These are phyloP conservation scores for Sugiyamaella neomexicana DNA, from an alignment of 1,139 yeast species.

Conservation along the genomic window DNA sequence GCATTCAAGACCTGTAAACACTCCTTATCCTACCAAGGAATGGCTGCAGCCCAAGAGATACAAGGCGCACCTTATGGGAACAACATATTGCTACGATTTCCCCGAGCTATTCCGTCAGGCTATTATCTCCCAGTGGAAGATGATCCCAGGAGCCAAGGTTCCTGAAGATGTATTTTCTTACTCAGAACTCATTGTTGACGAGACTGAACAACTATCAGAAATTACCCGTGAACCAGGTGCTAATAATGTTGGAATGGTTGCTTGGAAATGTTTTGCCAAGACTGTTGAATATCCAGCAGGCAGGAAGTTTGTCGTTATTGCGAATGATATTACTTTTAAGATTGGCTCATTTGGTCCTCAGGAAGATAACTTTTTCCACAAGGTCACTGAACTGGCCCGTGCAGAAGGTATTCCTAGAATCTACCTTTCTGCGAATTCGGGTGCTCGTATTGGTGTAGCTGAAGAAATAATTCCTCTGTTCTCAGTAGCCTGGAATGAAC, in stretches of 20 bases:
- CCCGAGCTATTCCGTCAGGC: slow-evolving; percentile 98
- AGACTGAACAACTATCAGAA: slow-evolving; percentile 70
- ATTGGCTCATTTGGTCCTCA: slow-evolving; percentile 99
- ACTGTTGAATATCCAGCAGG: slow-evolving; percentile 98
- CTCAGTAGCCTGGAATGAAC: slow-evolving; percentile 91
- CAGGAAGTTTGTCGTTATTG: slow-evolving; percentile 86
- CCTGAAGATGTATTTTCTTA: slow-evolving; percentile 80
- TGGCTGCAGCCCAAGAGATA: slow-evolving; percentile 98
- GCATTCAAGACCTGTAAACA: slow-evolving; percentile 94
- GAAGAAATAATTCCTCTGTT: slow-evolving; percentile 88
- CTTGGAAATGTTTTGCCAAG: slow-evolving; percentile 84
- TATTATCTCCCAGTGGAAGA: slow-evolving; percentile 79
- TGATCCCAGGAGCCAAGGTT: slow-evolving; percentile 49
- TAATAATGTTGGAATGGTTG: slow-evolving; percentile 95
- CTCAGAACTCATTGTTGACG: slow-evolving; percentile 79
- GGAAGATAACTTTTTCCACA: slow-evolving; percentile 87
- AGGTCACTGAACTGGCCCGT: slow-evolving; percentile 90
- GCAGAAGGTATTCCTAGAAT: slow-evolving; percentile 90
- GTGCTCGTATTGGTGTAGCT: slow-evolving; percentile 98
- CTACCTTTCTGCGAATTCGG: slow-evolving; percentile 95
- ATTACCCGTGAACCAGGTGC: slow-evolving; percentile 96
- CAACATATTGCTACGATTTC: slow-evolving; percentile 97
- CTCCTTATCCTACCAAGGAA: slow-evolving; percentile 97
- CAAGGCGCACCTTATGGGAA: slow-evolving; percentile 97
- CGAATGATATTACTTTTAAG: slow-evolving; percentile 95